Evolutionary conservation across 441 rosid genomes (phyloP), one percentile per base, ranked within the genome.

Genomic region (Biscutella laevigata): DNA sequence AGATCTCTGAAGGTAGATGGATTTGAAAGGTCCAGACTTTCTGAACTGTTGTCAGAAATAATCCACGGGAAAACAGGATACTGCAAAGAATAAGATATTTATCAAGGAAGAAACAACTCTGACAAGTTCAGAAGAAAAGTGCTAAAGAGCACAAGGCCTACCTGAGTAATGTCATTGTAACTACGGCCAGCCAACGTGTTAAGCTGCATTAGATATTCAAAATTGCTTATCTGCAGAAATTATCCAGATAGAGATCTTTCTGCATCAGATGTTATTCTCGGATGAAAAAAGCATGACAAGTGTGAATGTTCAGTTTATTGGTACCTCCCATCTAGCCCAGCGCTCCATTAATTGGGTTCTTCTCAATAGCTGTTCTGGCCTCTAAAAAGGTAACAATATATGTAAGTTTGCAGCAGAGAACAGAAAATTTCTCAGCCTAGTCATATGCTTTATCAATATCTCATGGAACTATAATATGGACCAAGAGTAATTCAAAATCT

Each of bases 281-380:
- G 14, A 59, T 50, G 13, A 36, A 25, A 17, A 59, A 59, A 44
- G 17, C 63, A 41, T 22, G 47, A 38, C 6, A 44, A 53, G 61
- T 25, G 59, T 39, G 48, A 63, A 62, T 38, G 51, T 60, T 34
- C 48, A 48, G 33, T 49, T 41, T 44, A 62, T 46, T 20, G 62
- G 55, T 83, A 94, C 99, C 99, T 94, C 99, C 90, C 95, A 84
- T 73, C 98, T 87, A 62, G 95, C 95, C 99, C 99, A 94, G 43
- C 92, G 88, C 73, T 94, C 99, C 97, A 79, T 94, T 45, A 94
- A 81, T 52, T 85, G 96, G 61, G 97, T 90, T 72, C 99, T 85
- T 72, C 78, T 83, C 66, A 94, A 64, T 74, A 94, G 96, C 71
- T 90, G 99, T 46, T 94, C 96, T 49, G 97, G 98, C 71, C 98